Evolutionary conservation across 495 filamentous ascomycete species (phyloP), one percentile per base, ranked within the genome.

Genomic region (Stereocaulon alpinum): DNA sequence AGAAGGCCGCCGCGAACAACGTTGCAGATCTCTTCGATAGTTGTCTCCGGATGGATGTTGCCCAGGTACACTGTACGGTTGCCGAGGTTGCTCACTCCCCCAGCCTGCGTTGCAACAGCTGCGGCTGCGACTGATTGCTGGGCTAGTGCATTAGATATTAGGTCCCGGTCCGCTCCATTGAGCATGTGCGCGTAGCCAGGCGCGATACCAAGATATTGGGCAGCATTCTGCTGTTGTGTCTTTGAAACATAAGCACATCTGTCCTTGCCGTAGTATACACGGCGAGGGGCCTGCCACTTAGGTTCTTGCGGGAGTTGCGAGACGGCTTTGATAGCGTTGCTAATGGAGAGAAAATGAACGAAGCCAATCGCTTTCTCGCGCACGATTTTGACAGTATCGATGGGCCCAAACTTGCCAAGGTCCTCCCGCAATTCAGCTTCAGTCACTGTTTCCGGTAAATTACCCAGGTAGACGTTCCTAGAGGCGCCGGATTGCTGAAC

Each of bases 271-370:
- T 98, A 98, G 77, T 95, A 97, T 12, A 98, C 94, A 43, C 93
- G 87, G 56, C 88, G 85, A 34, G 93, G 93, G 4, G 91, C 80
- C 69, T 96, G 92, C 93, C 93, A 98, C 73, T 95, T 96, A 4
- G 86, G 74, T 73, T 98, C 93, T 74, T 96, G 94, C 30, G 93
- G 93, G 32, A 98, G 80, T 70, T 97, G 93, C 37, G 89, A 83
- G 41, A 98, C 93, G n/a, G 93, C 93, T 76, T 98, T 98, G 80
- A 98, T 94, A 45, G 93, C 93, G 70, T 97, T 96, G 64, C 88
- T 87, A 70, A 98, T 95, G 24, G 93, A 97, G 63, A 98, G 76
- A 77, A 95, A 98, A 69, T 98, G 93, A 52, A 98, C 87, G 71
- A 98, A 98, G 14, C 90, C 93, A 76, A 98, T 98, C 53, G 86